These are phyloP conservation scores for Stylosanthes scabra DNA, from an alignment of 331 rosid species.

Conservation along the genomic window DNA sequence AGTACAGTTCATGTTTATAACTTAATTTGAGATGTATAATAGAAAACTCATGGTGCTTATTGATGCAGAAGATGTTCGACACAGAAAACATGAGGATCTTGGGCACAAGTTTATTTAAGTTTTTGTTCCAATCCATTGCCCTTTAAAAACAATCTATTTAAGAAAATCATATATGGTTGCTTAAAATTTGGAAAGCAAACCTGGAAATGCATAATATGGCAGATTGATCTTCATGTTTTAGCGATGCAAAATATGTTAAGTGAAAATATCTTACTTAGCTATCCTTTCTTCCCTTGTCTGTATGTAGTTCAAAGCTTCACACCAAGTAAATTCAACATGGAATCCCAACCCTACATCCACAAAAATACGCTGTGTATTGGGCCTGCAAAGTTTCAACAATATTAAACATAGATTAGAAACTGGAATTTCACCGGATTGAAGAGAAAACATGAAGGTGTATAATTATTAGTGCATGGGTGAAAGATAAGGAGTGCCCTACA, in stretches of 20 bases:
- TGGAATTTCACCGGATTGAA: slow-evolving; percentile 8
- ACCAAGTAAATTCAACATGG: slow-evolving; percentile 97
- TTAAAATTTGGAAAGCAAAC: background rate
- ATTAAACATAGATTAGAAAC: slow-evolving; percentile 7
- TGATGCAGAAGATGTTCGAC: slow-evolving; percentile 7
- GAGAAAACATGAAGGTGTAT: slow-evolving; percentile 6
- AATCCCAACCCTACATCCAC: slow-evolving; percentile 95
- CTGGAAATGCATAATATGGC: slow-evolving; percentile 15
- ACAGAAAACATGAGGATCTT: slow-evolving; percentile 33
- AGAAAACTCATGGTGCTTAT: background rate
- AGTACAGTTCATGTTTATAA: background rate
- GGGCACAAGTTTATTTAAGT: slow-evolving; percentile 15
- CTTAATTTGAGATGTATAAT: background rate
- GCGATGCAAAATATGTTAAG: slow-evolving; percentile 1
- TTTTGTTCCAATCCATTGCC: background rate
- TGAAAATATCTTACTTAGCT: slow-evolving; percentile 55
- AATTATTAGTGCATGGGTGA: background rate
- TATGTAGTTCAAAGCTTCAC: slow-evolving; percentile 81
- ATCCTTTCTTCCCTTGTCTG: slow-evolving; percentile 76
- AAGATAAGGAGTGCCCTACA: slow-evolving; percentile 17
- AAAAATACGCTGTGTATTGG: slow-evolving; percentile 72
- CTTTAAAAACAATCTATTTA: slow-evolving; percentile 9
- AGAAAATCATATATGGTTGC: slow-evolving; percentile 15
- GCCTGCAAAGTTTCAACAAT: slow-evolving; percentile 52
- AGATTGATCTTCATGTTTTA: slow-evolving; percentile 11